Conservation (phyloP, 768 basidiomycete genomes). For the Tremella yokohamensis region DNA sequence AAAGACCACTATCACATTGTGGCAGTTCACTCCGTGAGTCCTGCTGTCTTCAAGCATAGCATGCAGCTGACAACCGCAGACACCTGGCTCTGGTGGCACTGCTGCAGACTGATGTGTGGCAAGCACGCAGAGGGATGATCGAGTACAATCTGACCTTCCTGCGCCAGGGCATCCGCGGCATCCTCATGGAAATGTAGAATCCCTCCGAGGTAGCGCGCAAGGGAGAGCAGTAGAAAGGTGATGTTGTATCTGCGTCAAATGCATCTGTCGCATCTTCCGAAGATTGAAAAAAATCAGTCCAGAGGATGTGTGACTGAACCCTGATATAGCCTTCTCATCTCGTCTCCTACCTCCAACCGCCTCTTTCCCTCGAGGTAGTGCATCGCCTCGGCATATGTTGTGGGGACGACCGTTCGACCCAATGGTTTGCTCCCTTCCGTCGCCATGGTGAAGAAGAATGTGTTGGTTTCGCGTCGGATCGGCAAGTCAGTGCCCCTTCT, state of each 20-base stretch:
- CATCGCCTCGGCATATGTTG: constrained; percentile 66
- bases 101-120: constrained; percentile 44
- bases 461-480: constrained; percentile 53
- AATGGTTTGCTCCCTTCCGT: constrained; percentile 33
- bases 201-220: background rate
- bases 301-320: background rate
- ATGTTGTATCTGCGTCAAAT: no score
- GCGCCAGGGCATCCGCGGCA: constrained; percentile 46
- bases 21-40: constrained; percentile 50
- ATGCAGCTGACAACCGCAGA: constrained; percentile 8
- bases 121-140: constrained; percentile 44
- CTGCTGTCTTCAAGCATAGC: background rate
- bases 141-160: constrained; percentile 50
- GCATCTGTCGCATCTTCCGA: no score
- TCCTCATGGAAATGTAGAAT: constrained; percentile 39
- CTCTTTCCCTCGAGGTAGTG: constrained; percentile 74
- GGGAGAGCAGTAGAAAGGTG: no score
- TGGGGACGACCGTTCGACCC: constrained; percentile 35
- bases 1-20: constrained; percentile 45
- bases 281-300: background rate
- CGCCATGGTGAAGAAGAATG: constrained; percentile 31
- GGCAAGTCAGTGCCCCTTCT: background rate
- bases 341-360: constrained; percentile 65
- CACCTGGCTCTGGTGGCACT: constrained; percentile 43
- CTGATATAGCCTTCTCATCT: constrained; percentile 57